phyloP scores from a whole-genome alignment of 768 basidiomycete genomes.

The Psilocybe tampanensis region DNA sequence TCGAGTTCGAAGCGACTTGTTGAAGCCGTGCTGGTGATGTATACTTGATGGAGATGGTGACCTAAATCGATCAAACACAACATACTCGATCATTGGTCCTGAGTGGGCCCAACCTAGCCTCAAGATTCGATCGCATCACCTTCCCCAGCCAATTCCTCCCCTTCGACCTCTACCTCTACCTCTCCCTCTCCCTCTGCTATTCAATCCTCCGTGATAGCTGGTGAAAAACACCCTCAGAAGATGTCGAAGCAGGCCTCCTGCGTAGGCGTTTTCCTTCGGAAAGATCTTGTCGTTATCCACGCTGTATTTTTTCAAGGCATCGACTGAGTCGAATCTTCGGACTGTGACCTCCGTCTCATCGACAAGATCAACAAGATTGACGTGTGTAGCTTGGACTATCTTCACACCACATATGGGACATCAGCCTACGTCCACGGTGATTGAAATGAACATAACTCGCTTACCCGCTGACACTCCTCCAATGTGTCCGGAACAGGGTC shows the following conservation, averaged over 20 bases:
- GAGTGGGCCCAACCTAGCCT: too few relatives aligned
- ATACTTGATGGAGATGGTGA: too few relatives aligned
- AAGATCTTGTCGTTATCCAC: constrained; percentile 26
- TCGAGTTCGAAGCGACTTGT: too few relatives aligned
- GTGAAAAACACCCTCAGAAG: constrained; percentile 32
- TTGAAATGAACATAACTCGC: neutral
- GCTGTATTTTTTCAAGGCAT: constrained; percentile 34
- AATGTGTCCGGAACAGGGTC: constrained; percentile 29
- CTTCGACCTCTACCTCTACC: neutral
- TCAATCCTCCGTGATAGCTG: constrained; percentile 1
- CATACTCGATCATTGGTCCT: too few relatives aligned
- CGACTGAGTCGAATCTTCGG: constrained; percentile 25
- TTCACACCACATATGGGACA: constrained; percentile 10
- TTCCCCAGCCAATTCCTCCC: too few relatives aligned
- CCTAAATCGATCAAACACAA: too few relatives aligned
- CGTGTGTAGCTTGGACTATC: constrained; percentile 31
- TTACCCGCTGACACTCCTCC: constrained; percentile 27
- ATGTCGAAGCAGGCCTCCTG: constrained; percentile 32
- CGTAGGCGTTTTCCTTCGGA: constrained; percentile 29
- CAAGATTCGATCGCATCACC: neutral
- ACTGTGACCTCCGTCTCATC: constrained; percentile 7
- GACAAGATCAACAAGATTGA: constrained; percentile 41
- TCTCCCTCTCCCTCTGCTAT: neutral
- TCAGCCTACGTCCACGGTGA: neutral
- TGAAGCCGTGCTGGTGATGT: too few relatives aligned